These are phyloP conservation scores for Lasiodiplodia sp. DNA, from an alignment of 2,329 filamentous ascomycete genomes.

Conservation along the genomic window DNA sequence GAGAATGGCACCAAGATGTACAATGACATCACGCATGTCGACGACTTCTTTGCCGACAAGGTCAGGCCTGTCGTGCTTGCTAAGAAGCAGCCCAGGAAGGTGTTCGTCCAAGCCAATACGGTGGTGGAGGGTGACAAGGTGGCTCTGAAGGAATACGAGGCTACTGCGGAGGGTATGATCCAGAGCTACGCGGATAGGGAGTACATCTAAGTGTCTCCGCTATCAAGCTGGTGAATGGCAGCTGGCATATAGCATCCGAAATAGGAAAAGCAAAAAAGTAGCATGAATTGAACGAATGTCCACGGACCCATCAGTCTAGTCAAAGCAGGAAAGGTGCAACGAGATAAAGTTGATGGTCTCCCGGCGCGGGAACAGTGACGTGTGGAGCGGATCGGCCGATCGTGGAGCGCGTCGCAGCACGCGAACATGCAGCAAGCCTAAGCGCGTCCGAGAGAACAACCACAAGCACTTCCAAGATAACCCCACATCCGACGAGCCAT, in stretches of 20 bases:
- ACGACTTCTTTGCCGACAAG: constrained; percentile 83
- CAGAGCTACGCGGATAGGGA: constrained; percentile 47
- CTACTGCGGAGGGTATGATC: constrained; percentile 76
- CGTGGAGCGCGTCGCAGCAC: constrained; percentile 13
- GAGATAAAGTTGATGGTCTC: constrained; percentile 11
- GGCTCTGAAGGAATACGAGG: constrained; percentile 83
- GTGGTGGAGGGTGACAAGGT: constrained; percentile 72
- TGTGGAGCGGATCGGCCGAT: constrained; percentile 25
- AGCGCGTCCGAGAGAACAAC: not conserved
- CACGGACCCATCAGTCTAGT: not conserved
- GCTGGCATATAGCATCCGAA: not conserved
- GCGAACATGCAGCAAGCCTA: constrained; percentile 8
- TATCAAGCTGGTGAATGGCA: not conserved
- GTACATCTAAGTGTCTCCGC: constrained; percentile 39
- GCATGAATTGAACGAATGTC: constrained; percentile 1
- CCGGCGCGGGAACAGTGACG: constrained; percentile 11
- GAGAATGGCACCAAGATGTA: constrained; percentile 81
- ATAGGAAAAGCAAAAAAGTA: constrained; percentile 15
- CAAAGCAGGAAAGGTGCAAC: constrained; percentile 15
- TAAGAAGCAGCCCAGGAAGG: constrained; percentile 83
- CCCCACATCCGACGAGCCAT: constrained; percentile 19
- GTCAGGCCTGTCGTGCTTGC: constrained; percentile 77
- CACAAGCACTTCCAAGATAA: not conserved
- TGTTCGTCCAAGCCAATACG: constrained; percentile 95
- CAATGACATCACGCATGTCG: constrained; percentile 81